Base-by-base conservation (phyloP, 305 asterid genomes). In the Coffea humblotiana region DNA sequence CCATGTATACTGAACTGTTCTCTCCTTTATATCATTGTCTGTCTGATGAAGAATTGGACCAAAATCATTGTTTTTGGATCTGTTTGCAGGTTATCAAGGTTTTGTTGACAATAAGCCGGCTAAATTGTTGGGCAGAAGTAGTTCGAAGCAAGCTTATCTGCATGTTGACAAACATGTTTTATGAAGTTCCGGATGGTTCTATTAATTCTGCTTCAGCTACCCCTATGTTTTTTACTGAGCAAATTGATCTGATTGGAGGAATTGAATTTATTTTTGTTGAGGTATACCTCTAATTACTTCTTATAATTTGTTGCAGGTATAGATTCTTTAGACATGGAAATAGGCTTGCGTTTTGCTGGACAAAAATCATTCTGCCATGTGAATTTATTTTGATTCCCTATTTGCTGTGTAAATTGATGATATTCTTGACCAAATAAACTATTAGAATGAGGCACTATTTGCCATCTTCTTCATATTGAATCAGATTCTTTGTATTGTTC, bases 231-330 rank as follows among this genome's bases (percentile, higher is more conserved):
- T 90, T 96, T 79, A 86, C 88, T 77, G 88, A 88, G 87, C 99
- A 96, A 88, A 97, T 96, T 81, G 97, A 94, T 90, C 88, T 92
- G 86, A 94, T 94, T 79, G 98, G 98, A 73, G 99, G 99, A 85
- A 94, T 93, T 86, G 94, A 91, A 58, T 91, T 94, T 81, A 93
- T 96, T 81, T 93, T 96, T 85, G 88, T 75, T 72, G 99, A 96
- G 99, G 99, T 96, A 94, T 49, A 19, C 37, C 68, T n/a, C 32
- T 56, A 43, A 76, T 45, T 23, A 61, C 12, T 74, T 56, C 19
- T 29, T 10, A 25, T 56, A 47, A 69, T 25, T 43, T 15, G 49
- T 69, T 40, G 3, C 18, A 63, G 18, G 68, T 10, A 63, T 40
- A 21, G 47, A 25, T 45, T 63, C 27, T 61, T 45, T 29, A n/a